Percentiles rank a stretch among this genome's conserved stretches.
These are phyloP conservation scores for Xylaria cubensis DNA, from an alignment of 495 filamentous ascomycete genomes.

Conservation along the genomic window DNA sequence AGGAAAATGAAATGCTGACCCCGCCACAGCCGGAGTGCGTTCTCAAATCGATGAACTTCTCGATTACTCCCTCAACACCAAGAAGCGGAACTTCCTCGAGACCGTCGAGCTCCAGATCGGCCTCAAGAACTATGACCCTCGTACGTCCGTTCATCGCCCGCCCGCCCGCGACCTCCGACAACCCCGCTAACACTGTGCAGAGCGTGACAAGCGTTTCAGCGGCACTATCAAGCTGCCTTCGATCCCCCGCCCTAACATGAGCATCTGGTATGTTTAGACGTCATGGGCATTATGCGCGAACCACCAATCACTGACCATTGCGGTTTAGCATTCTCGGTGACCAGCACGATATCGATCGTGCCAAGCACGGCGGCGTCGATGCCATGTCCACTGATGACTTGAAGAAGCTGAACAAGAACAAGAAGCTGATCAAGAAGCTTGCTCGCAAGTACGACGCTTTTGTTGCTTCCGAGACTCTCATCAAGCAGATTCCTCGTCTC, in stretches of 20 bases:
- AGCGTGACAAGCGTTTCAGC: conserved; percentile 99
- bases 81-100: conserved; percentile 99
- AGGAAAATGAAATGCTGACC: conserved; percentile 31
- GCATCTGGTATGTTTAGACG: conserved; percentile 71
- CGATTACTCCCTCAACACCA: conserved; percentile 92
- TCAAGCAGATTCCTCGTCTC: conserved; percentile 99
- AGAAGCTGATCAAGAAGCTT: conserved; percentile 99
- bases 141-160: background rate
- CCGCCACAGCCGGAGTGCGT: conserved; percentile 86
- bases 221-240: conserved; percentile 94
- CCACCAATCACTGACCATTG: conserved; percentile 44
- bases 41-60: conserved; percentile 88
- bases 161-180: background rate
- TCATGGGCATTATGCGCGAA: background rate
- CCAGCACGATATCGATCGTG: conserved; percentile 99
- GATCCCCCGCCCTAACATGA: conserved; percentile 92
- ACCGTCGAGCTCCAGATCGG: conserved; percentile 96
- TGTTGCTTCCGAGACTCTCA: conserved; percentile 90
- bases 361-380: conserved; percentile 96
- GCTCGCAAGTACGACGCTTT: conserved; percentile 99
- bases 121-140: conserved; percentile 99
- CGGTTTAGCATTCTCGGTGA: conserved; percentile 82
- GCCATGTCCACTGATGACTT: conserved; percentile 97
- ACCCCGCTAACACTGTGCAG: conserved; percentile 38
- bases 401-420: conserved; percentile 99